Evolutionary conservation across 2,329 filamentous ascomycete species (phyloP).

Genomic region (Fusarium goolgardi): DNA sequence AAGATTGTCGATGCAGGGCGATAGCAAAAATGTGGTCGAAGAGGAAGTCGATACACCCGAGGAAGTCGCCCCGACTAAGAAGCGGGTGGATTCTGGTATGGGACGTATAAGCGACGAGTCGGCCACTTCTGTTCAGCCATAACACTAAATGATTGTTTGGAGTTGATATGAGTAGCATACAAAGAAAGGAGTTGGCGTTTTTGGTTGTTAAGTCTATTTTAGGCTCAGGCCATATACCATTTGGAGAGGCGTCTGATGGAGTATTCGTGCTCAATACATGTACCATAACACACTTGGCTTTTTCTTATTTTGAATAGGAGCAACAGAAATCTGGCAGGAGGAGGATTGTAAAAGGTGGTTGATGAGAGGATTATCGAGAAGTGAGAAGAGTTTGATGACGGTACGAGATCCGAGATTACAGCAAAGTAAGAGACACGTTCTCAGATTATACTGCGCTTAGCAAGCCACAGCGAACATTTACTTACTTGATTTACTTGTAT

Average conservation of each 20-base stretch:
- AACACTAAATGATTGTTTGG: slow-evolving; percentile 10
- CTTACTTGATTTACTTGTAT: slow-evolving; percentile 28
- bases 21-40: slow-evolving; percentile 38
- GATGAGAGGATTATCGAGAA: slow-evolving; percentile 17
- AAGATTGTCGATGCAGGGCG: slow-evolving; percentile 37
- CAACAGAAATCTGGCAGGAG: slow-evolving; percentile 21
- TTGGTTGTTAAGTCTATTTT: slow-evolving; percentile 16
- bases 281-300: slow-evolving; percentile 40
- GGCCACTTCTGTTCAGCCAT: slow-evolving; percentile 29
- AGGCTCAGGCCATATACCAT: slow-evolving; percentile 27
- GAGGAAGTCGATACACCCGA: slow-evolving; percentile 34
- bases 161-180: slow-evolving; percentile 33
- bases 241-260: slow-evolving; percentile 41
- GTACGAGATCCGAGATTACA: slow-evolving; percentile 22
- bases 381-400: slow-evolving; percentile 11
- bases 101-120: slow-evolving; percentile 50
- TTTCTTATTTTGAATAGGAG: slow-evolving; percentile 24
- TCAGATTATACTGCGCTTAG: slow-evolving; percentile 34
- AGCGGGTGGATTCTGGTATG: slow-evolving; percentile 51
- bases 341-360: slow-evolving; percentile 9
- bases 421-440: slow-evolving; percentile 25
- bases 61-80: slow-evolving; percentile 44
- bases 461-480: slow-evolving; percentile 39
- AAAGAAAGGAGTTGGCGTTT: slow-evolving; percentile 42
- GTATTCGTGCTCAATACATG: slow-evolving; percentile 28